Conservation (phyloP, 192 early-diverging fungal genomes). For the Rhizophagus prolifer region DNA sequence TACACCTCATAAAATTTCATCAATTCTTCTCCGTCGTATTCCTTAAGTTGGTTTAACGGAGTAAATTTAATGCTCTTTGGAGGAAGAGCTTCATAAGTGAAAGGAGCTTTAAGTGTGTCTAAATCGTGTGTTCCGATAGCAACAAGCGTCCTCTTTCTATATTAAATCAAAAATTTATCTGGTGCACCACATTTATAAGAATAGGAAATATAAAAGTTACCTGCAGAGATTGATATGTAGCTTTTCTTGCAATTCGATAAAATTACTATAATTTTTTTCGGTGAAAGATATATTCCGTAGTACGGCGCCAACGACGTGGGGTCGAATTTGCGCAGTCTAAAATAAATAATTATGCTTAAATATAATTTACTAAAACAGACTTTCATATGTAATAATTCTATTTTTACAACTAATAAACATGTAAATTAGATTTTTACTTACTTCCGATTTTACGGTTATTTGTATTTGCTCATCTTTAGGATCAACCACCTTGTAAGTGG, state of each 20-base stretch:
- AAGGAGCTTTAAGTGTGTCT: constrained; percentile 90
- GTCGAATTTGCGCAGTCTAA: constrained; percentile 82
- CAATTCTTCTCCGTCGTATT: constrained; percentile 83
- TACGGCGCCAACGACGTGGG: constrained; percentile 85
- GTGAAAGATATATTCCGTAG: constrained; percentile 85
- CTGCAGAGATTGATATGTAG: constrained; percentile 96
- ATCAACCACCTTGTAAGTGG: constrained; percentile 61
- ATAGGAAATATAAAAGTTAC: constrained; percentile 36
- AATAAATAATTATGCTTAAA: not conserved
- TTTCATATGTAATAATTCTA: too few relatives aligned
- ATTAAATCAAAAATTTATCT: constrained; percentile 15
- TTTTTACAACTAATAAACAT: too few relatives aligned
- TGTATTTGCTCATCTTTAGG: constrained; percentile 58
- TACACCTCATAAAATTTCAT: constrained; percentile 85
- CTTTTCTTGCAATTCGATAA: constrained; percentile 99
- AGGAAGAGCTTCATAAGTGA: constrained; percentile 89
- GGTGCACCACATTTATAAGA: not conserved
- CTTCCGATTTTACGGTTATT: constrained; percentile 70
- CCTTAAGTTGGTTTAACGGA: constrained; percentile 87
- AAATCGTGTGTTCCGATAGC: constrained; percentile 99
- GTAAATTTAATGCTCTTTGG: constrained; percentile 92
- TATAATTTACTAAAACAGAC: too few relatives aligned
- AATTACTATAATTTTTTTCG: constrained; percentile 82
- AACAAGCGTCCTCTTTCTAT: constrained; percentile 86
- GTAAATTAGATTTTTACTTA: constrained; percentile 30